Percentiles rank a stretch among this genome's conserved stretches.
phyloP scores from a whole-genome alignment of 2,329 filamentous ascomycete genomes.

The Tolypocladium inflatum region DNA sequence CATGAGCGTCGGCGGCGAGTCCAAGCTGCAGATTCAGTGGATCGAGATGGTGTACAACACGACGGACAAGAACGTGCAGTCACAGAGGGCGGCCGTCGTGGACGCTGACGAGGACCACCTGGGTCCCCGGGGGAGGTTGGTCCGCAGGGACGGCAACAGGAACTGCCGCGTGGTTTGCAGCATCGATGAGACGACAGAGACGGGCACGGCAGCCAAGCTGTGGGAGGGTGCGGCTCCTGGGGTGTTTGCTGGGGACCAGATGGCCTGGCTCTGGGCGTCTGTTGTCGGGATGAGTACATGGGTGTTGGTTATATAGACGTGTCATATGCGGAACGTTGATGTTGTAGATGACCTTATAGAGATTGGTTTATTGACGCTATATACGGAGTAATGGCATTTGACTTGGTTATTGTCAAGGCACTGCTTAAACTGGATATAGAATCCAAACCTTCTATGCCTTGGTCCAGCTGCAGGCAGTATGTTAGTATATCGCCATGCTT shows the following conservation, averaged over 20 bases:
- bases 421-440: neutral
- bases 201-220: constrained; percentile 12
- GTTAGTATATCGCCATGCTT: neutral
- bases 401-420: neutral
- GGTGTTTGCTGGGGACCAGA: neutral
- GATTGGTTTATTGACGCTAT: neutral
- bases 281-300: neutral
- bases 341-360: neutral
- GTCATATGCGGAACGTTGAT: neutral
- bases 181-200: constrained; percentile 21
- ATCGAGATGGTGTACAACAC: constrained; percentile 49
- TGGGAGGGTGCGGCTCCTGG: constrained; percentile 14
- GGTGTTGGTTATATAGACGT: neutral
- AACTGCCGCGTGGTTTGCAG: constrained; percentile 20
- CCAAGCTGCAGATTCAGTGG: constrained; percentile 52
- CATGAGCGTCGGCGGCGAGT: constrained; percentile 40
- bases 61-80: constrained; percentile 10
- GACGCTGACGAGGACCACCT: neutral
- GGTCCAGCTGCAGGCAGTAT: neutral
- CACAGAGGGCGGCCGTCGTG: too few species aligned
- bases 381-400: neutral
- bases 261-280: constrained; percentile 4
- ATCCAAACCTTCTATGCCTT: neutral
- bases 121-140: too few species aligned
- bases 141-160: too few species aligned